Evolutionary conservation across 306 rosid genomes (phyloP), one percentile per base, ranked within the genome.

Genomic region (Ziziphus jujuba): DNA sequence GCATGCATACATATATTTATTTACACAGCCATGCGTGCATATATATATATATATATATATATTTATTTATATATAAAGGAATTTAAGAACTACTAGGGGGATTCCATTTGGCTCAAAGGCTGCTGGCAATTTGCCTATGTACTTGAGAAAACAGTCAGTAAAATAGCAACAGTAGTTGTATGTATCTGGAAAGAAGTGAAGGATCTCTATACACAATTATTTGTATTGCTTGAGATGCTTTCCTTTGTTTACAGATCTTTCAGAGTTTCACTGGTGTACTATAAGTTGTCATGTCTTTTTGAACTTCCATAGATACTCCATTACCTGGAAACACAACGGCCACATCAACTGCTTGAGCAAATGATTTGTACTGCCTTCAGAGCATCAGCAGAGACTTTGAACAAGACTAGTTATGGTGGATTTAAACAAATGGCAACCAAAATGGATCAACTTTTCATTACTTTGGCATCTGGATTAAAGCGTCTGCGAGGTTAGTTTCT

Each of bases 291-390:
- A 40, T 52, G 63, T 48, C 56, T 49, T 57, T 28, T 59, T 63
- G 59, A 50, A 28, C 64, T 75, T n/a, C 63, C 63, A 43, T 66
- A 93, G 99, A 85, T 88, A 57, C 96, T 93, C 71, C 99, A 93
- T 81, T 93, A 90, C 82, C 87, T 88, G 69, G 99, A 90, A 84
- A 95, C 99, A 33, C 36, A 87, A 67, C 76, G 59, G 68, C 96
- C 96, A 16, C 80, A 95, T 85, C 85, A 80, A 80, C 85, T 90
- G 80, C 95, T 95, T 22, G 97, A 90, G 85, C 97, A 95, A 84
- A 90, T 87, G 92, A 80, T 90, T 64, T 85, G 92, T 72, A 79
- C 97, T 70, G 79, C 97, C 79, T 93, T 93, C 82, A 84, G 87
- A 78, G 96, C 91, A 36, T 78, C 96, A 24, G 97, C 87, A 6